These are phyloP conservation scores for Stachybotrys elegans DNA, from an alignment of 2,329 filamentous ascomycete genomes.

Conservation along the genomic window DNA sequence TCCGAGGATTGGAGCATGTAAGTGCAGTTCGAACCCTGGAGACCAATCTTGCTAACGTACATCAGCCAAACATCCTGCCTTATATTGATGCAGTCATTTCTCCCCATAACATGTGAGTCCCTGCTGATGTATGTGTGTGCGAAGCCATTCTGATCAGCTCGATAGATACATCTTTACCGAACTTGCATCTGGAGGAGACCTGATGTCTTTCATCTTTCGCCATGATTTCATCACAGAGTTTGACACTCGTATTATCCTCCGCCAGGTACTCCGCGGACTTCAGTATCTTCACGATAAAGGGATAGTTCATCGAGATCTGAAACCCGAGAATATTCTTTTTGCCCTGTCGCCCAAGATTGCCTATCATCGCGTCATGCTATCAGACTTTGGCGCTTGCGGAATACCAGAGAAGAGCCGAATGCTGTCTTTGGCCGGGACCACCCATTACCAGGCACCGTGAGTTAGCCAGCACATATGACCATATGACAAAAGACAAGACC, in stretches of 20 bases:
- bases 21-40: constrained; percentile 12
- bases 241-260: constrained; percentile 38
- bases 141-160: neutral
- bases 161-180: constrained; percentile 51
- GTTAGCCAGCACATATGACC: constrained; percentile 16
- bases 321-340: constrained; percentile 49
- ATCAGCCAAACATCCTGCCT: constrained; percentile 49
- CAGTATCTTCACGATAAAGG: constrained; percentile 43
- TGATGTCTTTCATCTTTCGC: constrained; percentile 42
- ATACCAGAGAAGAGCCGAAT: constrained; percentile 36
- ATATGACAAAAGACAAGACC: constrained; percentile 8
- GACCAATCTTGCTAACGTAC: constrained; percentile 8
- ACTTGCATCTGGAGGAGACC: constrained; percentile 49
- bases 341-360: constrained; percentile 37
- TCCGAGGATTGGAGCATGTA: constrained; percentile 51
- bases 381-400: constrained; percentile 47
- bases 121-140: no score
- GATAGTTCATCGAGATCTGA: constrained; percentile 49
- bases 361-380: constrained; percentile 42
- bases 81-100: constrained; percentile 48
- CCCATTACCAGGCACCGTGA: constrained; percentile 45
- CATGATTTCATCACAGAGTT: constrained; percentile 31
- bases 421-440: constrained; percentile 40
- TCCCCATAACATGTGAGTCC: constrained; percentile 37
- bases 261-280: constrained; percentile 42